phyloP scores from a whole-genome alignment of 441 rosid species.

The Pelargonium cotyledonis region DNA sequence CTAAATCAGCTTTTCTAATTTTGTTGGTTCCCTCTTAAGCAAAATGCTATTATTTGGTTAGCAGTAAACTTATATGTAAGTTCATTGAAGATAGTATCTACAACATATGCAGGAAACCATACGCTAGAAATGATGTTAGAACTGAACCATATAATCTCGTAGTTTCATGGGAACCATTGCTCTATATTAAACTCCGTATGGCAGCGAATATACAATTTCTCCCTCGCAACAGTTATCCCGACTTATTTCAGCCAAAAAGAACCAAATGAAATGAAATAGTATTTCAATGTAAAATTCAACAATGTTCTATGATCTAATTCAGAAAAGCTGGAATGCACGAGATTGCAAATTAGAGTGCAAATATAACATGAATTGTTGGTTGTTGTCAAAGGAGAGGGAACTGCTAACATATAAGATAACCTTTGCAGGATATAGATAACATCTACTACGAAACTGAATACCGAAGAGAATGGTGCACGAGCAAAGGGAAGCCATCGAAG shows the following conservation, averaged over 20 bases:
- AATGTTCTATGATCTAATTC: background rate
- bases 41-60: background rate
- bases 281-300: background rate
- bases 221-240: too few relatives aligned
- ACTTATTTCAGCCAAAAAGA: too few relatives aligned
- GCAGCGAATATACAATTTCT: too few relatives aligned
- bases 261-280: too few relatives aligned
- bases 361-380: background rate
- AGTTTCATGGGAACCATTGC: too few relatives aligned
- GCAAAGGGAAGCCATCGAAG: constrained; percentile 68
- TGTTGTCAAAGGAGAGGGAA: background rate
- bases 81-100: background rate
- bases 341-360: background rate
- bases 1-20: background rate
- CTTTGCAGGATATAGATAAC: constrained; percentile 60
- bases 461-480: constrained; percentile 91
- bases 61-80: background rate
- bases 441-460: constrained; percentile 79
- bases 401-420: background rate
- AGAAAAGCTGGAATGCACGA: background rate
- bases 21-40: background rate
- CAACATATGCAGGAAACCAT: background rate
- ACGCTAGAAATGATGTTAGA: too few relatives aligned
- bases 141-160: too few relatives aligned
- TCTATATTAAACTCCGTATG: too few relatives aligned